Percentiles rank a stretch among this genome's conserved stretches.
Evolutionary conservation across 176 grass and related monocot species (phyloP).

Genomic region (Olyra latifolia): DNA sequence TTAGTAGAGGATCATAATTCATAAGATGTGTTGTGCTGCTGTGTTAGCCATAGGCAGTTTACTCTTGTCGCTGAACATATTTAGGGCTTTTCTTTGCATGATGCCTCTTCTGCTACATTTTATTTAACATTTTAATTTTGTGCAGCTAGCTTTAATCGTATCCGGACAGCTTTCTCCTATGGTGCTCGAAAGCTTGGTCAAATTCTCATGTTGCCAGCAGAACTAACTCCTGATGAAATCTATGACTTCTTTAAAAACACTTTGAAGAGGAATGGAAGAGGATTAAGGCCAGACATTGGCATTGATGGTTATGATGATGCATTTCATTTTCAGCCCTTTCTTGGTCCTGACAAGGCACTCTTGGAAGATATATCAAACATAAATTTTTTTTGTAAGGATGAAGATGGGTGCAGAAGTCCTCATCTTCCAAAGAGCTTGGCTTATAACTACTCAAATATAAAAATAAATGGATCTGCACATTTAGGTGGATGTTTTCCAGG

Average conservation of each 20-base stretch:
- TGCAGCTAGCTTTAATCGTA: slow-evolving; percentile 80
- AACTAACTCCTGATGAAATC: slow-evolving; percentile 52
- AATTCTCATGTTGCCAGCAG: slow-evolving; percentile 52
- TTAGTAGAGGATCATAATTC: neutral
- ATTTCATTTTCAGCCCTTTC: slow-evolving; percentile 12
- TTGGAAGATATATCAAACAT: slow-evolving; percentile 35
- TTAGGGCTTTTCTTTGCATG: slow-evolving; percentile 4
- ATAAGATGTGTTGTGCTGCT: slow-evolving; percentile 5
- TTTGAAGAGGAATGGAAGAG: slow-evolving; percentile 45
- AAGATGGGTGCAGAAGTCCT: slow-evolving; percentile 13
- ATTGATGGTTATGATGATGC: neutral
- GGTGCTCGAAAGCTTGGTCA: slow-evolving; percentile 74
- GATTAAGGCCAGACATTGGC: slow-evolving; percentile 44
- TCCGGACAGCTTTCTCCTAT: slow-evolving; percentile 69
- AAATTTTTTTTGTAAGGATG: slow-evolving; percentile 27
- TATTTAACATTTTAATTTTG: slow-evolving; percentile 29
- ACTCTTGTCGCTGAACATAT: neutral
- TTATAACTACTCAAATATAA: neutral
- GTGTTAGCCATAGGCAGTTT: neutral
- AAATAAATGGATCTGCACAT: slow-evolving; percentile 13
- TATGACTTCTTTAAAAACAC: slow-evolving; percentile 67
- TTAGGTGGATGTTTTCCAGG: neutral
- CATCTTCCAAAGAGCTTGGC: slow-evolving; percentile 21
- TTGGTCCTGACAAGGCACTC: slow-evolving; percentile 15
- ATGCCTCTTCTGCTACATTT: neutral